Evolutionary conservation across 2,329 filamentous ascomycete species (phyloP), one percentile per base, ranked within the genome.

Genomic region (Colletotrichum limetticola): DNA sequence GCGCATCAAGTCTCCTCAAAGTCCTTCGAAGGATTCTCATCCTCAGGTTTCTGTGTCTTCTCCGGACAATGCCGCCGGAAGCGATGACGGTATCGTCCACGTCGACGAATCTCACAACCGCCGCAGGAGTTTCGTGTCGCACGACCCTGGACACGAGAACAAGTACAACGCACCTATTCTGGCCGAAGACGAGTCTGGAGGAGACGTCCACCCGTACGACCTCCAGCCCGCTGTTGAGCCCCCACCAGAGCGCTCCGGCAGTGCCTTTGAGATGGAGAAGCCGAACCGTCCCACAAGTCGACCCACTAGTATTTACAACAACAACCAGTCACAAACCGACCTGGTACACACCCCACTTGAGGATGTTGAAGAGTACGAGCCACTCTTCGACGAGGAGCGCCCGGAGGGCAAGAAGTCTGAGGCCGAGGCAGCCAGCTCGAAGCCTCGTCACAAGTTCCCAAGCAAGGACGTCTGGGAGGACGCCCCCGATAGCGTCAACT

Each of bases 401-500:
- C 83, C 87, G 30, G 76, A 80, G 24, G 76, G 77, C 22, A 82
- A 84, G 69, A 80, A 84, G 66, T 80, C 84, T 22, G 80, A 81
- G 37, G 78, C 81, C 9, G 78, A 84, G 52, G 68, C 79, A 59
- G 87, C 87, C 75, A 83, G 87, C 69, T 85, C 85, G 68, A 87
- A 90, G 75, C 85, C 88, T 74, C 90, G 91, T 75, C 92, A 93
- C 73, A 83, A 89, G 74, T 99, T 99, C 83, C 97, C 97, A 1
- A 98, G 95, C 82, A 93, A 95, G 81, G 97, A 99, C 80, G 91
- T 98, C 53, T 99, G 97, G 97, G 97, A 99, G 84, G 97, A 99
- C 81, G 93, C 95, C 0, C 97, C 97, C 4, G 93, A 92, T 79
- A 98, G 95, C 82, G 87, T 94, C 65, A 91, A 97, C 78, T 91